Base-by-base conservation (phyloP, 176 grass and related monocot species). In the Cocos nucifera region DNA sequence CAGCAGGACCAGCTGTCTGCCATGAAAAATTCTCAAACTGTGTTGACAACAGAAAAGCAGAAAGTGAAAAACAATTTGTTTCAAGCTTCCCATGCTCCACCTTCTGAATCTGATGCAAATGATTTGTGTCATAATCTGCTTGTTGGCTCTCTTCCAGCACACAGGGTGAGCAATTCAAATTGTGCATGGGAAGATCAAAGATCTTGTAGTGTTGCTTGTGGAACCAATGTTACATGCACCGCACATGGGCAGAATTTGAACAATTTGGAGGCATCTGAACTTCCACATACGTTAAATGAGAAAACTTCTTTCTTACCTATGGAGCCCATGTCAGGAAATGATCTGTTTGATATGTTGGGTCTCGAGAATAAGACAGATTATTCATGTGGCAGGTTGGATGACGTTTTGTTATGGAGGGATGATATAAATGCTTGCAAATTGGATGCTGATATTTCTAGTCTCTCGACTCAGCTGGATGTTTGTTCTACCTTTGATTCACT, bases 291-390 rank as follows among this genome's bases (percentile, higher is more conserved):
- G 27, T 53, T 56, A n/a, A 57, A 4, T 15, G 70, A 74, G 54
- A 71, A 53, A 67, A 39, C 29, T 73, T 69, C 76, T 15, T 67
- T 72, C 0, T 69, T 79, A 18, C 71, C 75, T 69, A 15, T 73
- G 63, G 69, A 80, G 25, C 76, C 60, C 56, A 61, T 44, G 59
- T 60, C 61, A 58, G 73, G 78, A 44, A 80, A 69, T 83, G 79
- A 83, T 63, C 73, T 90, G 21, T 86, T 83, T 65, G 69, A 58
- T 77, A 83, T 90, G 51, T 58, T 90, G 76, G 79, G 73, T 64
- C 53, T 73, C 21, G 69, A 57, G 29, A 17, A 67, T 7, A 56
- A 82, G 68, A 73, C 76, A 67, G 58, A 82, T 77, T 79, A 71
- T 39, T 59, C 62, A 28, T 73, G 54, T 58, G 67, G 71, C 7